Base-by-base conservation (phyloP, 2,329 filamentous ascomycete species). In the Diaporthe vexans region DNA sequence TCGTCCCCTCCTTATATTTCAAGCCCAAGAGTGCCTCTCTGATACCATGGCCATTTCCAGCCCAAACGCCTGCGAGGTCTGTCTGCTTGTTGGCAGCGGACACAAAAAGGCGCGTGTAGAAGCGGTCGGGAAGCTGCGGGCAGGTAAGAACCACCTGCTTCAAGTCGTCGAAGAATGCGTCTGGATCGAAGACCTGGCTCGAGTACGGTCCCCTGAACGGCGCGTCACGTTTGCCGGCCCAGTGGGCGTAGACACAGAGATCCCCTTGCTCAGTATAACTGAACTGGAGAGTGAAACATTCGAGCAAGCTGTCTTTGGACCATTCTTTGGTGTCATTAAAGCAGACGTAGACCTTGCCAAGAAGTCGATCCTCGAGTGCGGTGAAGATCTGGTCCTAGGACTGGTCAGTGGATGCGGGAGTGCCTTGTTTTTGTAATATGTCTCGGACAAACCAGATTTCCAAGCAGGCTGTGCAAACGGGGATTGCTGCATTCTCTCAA, bases 201-300 rank as follows among this genome's bases (percentile, higher is more conserved):
- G 10, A 65, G 8, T n/a, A 1, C 17, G 5, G 54, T 15, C 15
- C 48, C 10, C 26, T 21, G n/a, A 68, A 26, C 7, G n/a, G 26
- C n/a, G 10, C 19, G 33, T 63, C 35, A 29, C 10, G 3, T 9
- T 21, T 43, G 1, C 73, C 71, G 7, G 71, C 48, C 70, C 71
- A 70, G 37, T 48, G 48, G 26, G 63, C 24, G 8, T 73, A 70
- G 13, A 68, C 54, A 51, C 46, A 13, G n/a, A 75, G 40, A 40
- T 37, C 52, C 6, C 48, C 71, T 13, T 24, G 40, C 15, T 63
- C 19, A n/a, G 48, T 26, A 24, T 75, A 73, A 46, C 63, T 58
- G 63, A 75, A 51, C 6, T 75, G 70, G 57, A 73, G 71, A 29
- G 56, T 73, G 33, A 33, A 75, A 48, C 72, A 75, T 24, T 75